These are phyloP conservation scores for Cutaneotrichosporon spelunceum DNA, from an alignment of 1,284 basidiomycete species.

Conservation along the genomic window DNA sequence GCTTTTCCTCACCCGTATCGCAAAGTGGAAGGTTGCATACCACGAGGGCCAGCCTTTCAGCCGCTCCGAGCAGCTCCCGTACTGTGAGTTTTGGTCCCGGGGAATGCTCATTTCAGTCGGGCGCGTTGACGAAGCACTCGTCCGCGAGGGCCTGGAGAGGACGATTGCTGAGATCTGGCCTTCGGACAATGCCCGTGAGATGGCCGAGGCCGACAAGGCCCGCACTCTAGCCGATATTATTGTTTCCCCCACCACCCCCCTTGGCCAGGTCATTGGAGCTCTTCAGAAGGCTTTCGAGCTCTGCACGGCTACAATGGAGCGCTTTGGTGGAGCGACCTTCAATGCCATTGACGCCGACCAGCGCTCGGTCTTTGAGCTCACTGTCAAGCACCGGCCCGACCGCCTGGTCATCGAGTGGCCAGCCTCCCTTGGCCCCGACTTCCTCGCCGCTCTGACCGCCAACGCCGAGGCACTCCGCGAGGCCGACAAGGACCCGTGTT, in stretches of 20 bases:
- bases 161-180: neutral
- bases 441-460: neutral
- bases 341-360: neutral
- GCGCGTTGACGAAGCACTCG: neutral
- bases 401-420: constrained; percentile 1
- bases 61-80: neutral
- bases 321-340: neutral
- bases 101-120: neutral
- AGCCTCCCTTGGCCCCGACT: neutral
- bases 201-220: neutral
- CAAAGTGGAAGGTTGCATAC: constrained; percentile 3
- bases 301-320: neutral
- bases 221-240: neutral
- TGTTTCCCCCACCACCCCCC: neutral
- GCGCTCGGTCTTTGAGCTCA: neutral
- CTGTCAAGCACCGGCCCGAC: constrained; percentile 1
- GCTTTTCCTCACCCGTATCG: neutral
- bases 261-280: neutral
- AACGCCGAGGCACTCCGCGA: constrained; percentile 1
- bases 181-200: neutral
- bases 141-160: neutral
- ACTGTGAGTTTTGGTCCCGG: neutral
- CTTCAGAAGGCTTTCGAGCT: neutral
- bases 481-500: neutral
- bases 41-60: neutral